A percentile compares a stretch with the other conserved stretches of the same genome.
Conservation (phyloP, 129 eudicot genomes). For the Tagetes erecta region DNA sequence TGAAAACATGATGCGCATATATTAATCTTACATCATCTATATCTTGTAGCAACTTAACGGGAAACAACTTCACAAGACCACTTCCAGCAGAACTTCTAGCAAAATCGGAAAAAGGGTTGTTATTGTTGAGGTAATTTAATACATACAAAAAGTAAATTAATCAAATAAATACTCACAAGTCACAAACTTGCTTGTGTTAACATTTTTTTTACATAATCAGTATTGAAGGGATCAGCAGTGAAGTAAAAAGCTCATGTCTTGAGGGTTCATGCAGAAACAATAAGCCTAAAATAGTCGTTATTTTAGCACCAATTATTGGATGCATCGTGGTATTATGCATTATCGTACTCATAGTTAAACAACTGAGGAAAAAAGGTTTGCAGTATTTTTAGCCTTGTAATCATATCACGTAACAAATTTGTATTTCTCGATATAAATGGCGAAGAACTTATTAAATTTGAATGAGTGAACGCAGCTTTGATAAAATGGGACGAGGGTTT, state of each 20-base stretch:
- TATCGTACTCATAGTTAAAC: slow-evolving; percentile 7
- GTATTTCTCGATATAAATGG: too few species aligned
- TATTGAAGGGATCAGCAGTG: neutral
- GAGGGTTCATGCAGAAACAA: slow-evolving; percentile 19
- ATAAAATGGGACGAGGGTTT: neutral
- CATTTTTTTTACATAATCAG: neutral
- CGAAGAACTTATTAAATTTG: too few species aligned
- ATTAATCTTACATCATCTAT: neutral
- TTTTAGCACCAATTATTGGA: slow-evolving; percentile 24
- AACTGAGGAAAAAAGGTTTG: slow-evolving; percentile 19
- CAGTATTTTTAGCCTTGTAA: slow-evolving; percentile 1
- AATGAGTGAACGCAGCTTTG: neutral
- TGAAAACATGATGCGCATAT: too few species aligned
- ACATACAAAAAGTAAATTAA: neutral
- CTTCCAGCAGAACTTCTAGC: slow-evolving; percentile 30
- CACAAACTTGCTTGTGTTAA: neutral
- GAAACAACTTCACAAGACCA: slow-evolving; percentile 38
- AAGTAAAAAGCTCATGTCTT: neutral
- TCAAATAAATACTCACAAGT: neutral
- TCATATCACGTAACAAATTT: neutral
- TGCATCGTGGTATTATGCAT: slow-evolving; percentile 17
- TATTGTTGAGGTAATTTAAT: slow-evolving; percentile 28
- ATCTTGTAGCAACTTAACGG: slow-evolving; percentile 23
- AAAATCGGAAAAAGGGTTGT: slow-evolving; percentile 22
- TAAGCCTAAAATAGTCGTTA: slow-evolving; percentile 11